These are phyloP conservation scores for Leishmania tropica DNA, from an alignment of 208 protist genomes.

Conservation along the genomic window DNA sequence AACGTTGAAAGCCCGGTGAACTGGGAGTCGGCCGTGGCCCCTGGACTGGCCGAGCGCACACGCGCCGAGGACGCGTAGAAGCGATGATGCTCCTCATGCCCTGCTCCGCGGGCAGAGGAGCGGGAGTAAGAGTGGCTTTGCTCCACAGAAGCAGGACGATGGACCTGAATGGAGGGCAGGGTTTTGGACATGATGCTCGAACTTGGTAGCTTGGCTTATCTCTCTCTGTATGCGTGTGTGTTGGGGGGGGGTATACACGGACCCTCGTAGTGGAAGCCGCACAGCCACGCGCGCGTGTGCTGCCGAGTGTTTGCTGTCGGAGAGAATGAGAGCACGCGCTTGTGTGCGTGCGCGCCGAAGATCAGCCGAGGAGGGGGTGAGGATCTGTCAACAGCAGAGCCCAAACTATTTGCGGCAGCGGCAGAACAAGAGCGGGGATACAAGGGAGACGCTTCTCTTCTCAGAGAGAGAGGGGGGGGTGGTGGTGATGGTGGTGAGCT, in stretches of 20 bases:
- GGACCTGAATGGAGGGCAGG: conserved; percentile 38
- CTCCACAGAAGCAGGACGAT: conserved; percentile 8
- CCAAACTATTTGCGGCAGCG: background rate
- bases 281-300: background rate
- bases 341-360: background rate
- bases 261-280: background rate
- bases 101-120: background rate
- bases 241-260: background rate
- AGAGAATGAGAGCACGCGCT: background rate
- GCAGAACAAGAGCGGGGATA: background rate
- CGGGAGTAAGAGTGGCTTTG: conserved; percentile 28
- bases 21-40: conserved; percentile 5
- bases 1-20: conserved; percentile 18
- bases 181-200: conserved; percentile 45
- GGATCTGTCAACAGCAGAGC: background rate
- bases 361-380: background rate
- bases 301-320: too few relatives aligned
- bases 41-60: conserved; percentile 1
- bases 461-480: background rate
- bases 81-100: conserved; percentile 5
- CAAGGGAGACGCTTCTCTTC: background rate
- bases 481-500: background rate
- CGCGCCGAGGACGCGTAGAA: conserved; percentile 22
- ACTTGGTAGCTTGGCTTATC: background rate
- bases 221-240: background rate